Evolutionary conservation across 441 rosid species (phyloP), one percentile per base, ranked within the genome.

Genomic region (Populus tomentosa): DNA sequence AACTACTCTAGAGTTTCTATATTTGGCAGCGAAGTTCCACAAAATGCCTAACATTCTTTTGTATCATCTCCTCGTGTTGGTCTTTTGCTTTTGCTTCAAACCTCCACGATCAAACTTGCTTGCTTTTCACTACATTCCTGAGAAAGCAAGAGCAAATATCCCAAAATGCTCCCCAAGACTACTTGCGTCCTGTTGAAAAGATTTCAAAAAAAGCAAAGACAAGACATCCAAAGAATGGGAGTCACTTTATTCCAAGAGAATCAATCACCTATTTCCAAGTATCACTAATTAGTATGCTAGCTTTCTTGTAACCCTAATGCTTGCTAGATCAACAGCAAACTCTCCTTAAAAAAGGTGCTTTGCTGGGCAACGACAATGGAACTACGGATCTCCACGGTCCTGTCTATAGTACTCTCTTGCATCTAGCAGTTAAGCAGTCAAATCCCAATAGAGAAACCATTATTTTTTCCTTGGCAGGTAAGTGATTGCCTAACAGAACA

Each of bases 21-120:
- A 2, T 24, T 4, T 65, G 35, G 20, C 18, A 26, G 67, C 67
- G 2, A 63, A 62, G 66, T n/a, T 62, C 21, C 61, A 16, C 61
- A 53, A 18, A 20, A 56, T n/a, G 67, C 24, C 18, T 3, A 10
- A 3, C 33, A n/a, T 30, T 66, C 35, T 11, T 16, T 18, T 26
- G 33, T 32, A 26, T 18, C 42, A 38, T 67, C 5, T 28, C 36
- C 70, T 26, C n/a, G 6, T 3, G n/a, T 5, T 18, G 38, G 67
- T n/a, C 11, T 77, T 75, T 87, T 84, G 90, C 92, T 86, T 85
- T 89, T 90, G 97, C 97, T 92, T 90, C 72, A 89, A 83, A 80
- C 32, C 75, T 8, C 18, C 42, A 63, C 4, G 74, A 74, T 35
- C 10, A 24, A 32, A 32, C 9, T 89, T 88, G 87, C 94, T 92